Evolutionary conservation across 2,329 filamentous ascomycete species (phyloP), one percentile per base, ranked within the genome.

Genomic region (Lecanosticta acicola): DNA sequence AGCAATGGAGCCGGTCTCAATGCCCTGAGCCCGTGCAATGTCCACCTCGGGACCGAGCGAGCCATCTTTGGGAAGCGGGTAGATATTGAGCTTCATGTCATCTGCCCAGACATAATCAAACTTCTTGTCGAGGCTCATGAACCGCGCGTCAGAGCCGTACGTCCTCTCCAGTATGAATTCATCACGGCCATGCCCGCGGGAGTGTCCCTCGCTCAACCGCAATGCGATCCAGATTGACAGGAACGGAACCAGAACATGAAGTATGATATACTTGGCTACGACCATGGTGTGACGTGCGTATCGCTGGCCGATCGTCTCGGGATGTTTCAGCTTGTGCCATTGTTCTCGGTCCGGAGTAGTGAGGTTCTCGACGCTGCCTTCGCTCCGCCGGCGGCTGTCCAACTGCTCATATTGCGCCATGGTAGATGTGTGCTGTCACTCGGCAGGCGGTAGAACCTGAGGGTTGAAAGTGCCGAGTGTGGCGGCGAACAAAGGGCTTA

Each of bases 81-180:
- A 20, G 32, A 34, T 41, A 32, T 36, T 45, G 4, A 33, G 38
- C 1, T 34, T 29, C 14, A 43, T 36, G 35, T 46, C 43, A 16
- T 50, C 35, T 21, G 33, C 33, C 48, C 48, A 51, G 18, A 51
- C 18, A 9, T 41, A 41, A 21, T 51, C 48, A 39, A 44, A 51
- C 20, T 51, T 47, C 19, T 48, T 36, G 34, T 51, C 48, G 14
- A 51, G 24, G 17, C 35, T 41, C 48, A 47, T 48, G 11, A 45
- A 51, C 2, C 41, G 14, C 18, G 32, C 32, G 14, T 51, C 48
- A 4, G 24, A 37, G 4, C 48, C 48, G 24, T 51, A 41, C 5
- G 14, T 37, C 3, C 19, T 29, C 24, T 29, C 24, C 24, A 29
- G 5, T 29, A 7, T 11, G 11, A 29, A 29, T 29, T 29, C 24